phyloP scores from a whole-genome alignment of 495 filamentous ascomycete genomes.

The Clavariopsis aquatica region DNA sequence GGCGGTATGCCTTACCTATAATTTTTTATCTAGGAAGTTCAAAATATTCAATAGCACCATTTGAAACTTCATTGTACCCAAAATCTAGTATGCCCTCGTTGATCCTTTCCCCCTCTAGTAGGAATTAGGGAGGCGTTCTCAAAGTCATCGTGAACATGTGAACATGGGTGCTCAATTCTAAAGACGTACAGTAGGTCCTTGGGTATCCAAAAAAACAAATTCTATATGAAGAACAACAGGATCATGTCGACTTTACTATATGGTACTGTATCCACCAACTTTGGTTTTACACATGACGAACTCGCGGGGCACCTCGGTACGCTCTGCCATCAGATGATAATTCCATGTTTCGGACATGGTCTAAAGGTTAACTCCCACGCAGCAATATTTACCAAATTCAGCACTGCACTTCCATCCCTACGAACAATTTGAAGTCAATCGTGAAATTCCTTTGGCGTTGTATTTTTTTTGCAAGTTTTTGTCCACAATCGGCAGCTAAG shows the following conservation, averaged over 20 bases:
- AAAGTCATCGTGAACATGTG: too few relatives aligned
- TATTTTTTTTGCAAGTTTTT: neutral
- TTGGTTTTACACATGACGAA: neutral
- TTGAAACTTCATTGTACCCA: too few relatives aligned
- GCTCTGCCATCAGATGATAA: neutral
- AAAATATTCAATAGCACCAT: too few relatives aligned
- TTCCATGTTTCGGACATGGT: neutral
- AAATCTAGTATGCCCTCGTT: too few relatives aligned
- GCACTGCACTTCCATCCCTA: neutral
- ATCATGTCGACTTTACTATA: neutral
- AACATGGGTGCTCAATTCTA: too few relatives aligned
- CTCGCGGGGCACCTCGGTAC: neutral
- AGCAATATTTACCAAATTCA: neutral
- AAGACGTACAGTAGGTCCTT: too few relatives aligned
- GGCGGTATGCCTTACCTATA: too few relatives aligned
- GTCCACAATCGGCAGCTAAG: conserved; percentile 7
- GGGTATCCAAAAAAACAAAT: too few relatives aligned
- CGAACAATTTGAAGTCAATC: neutral
- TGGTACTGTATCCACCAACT: neutral
- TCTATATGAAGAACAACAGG: neutral
- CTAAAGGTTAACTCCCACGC: neutral
- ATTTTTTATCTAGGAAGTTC: too few relatives aligned
- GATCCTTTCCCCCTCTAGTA: too few relatives aligned
- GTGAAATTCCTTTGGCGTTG: too few relatives aligned
- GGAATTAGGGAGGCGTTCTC: too few relatives aligned